Evolutionary conservation across 805 yeast genomes (phyloP).

Genomic region (Lipomyces mesembrius): DNA sequence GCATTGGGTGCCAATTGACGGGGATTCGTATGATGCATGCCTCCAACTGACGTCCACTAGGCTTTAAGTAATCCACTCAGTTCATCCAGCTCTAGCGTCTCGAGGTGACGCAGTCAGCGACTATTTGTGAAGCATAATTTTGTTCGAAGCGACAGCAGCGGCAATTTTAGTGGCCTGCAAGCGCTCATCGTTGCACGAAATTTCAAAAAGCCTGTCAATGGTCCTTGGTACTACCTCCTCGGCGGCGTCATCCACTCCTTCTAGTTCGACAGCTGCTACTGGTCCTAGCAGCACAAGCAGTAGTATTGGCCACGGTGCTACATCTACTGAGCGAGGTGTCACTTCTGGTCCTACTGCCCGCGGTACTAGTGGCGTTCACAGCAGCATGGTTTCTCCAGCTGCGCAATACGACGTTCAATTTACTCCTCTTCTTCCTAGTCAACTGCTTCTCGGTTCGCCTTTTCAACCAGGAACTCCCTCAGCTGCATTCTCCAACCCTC

Average conservation of each 20-base stretch:
- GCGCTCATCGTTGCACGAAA: not conserved
- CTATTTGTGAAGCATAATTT: too few relatives aligned
- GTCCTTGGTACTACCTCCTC: not conserved
- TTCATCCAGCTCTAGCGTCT: not conserved
- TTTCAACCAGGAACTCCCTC: slow-evolving; percentile 46
- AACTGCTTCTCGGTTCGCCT: slow-evolving; percentile 47
- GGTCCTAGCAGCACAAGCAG: slow-evolving; percentile 1
- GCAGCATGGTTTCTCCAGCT: slow-evolving; percentile 22
- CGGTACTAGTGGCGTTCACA: not conserved
- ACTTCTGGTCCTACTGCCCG: slow-evolving; percentile 8
- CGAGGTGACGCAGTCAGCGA: too few relatives aligned
- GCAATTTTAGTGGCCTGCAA: not conserved
- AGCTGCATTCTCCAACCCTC: slow-evolving; percentile 32
- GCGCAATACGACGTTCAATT: slow-evolving; percentile 44
- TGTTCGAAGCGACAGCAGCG: not conserved
- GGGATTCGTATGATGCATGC: not conserved
- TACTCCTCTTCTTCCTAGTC: slow-evolving; percentile 46
- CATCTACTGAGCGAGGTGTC: slow-evolving; percentile 1
- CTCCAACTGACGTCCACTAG: not conserved
- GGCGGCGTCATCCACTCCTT: slow-evolving; percentile 1
- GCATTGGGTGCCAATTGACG: not conserved
- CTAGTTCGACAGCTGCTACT: slow-evolving; percentile 1
- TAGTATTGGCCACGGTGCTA: not conserved
- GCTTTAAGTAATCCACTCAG: not conserved
- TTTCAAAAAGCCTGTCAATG: not conserved